Conservation (phyloP, 495 filamentous ascomycete species). For the Astrothelium subdiscretum region DNA sequence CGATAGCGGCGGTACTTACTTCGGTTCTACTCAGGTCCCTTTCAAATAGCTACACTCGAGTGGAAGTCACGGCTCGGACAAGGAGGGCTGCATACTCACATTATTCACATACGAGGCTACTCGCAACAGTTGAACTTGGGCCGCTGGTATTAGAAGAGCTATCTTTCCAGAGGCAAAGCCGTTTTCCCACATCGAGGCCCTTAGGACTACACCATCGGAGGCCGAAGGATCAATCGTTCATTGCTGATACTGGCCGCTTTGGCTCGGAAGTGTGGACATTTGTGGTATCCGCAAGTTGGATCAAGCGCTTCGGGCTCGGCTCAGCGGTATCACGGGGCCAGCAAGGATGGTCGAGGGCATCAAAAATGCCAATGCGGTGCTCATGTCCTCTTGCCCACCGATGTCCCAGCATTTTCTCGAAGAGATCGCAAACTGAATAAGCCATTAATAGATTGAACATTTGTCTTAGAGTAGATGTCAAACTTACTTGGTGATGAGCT, state of each 20-base stretch:
- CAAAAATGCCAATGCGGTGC: background rate
- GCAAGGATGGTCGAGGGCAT: background rate
- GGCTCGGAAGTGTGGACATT: background rate
- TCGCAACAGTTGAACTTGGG: no score
- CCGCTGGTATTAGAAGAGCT: no score
- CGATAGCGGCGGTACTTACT: no score
- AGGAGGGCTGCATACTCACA: no score
- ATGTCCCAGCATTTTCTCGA: background rate
- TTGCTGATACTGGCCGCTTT: background rate
- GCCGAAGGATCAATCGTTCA: background rate
- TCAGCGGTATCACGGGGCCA: background rate
- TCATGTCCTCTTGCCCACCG: background rate
- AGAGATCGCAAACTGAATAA: background rate
- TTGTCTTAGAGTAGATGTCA: background rate
- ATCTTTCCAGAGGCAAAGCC: no score
- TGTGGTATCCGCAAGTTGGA: background rate
- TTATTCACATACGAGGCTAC: no score
- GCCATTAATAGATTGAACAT: background rate
- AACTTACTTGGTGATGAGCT: background rate
- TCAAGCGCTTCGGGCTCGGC: background rate
- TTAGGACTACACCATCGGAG: background rate
- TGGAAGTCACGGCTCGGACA: no score
- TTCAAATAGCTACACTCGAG: no score
- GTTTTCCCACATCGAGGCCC: no score
- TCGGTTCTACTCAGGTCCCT: no score